Conservation (phyloP, 2,329 filamentous ascomycete genomes). For the Albophoma yamanashiensis region DNA sequence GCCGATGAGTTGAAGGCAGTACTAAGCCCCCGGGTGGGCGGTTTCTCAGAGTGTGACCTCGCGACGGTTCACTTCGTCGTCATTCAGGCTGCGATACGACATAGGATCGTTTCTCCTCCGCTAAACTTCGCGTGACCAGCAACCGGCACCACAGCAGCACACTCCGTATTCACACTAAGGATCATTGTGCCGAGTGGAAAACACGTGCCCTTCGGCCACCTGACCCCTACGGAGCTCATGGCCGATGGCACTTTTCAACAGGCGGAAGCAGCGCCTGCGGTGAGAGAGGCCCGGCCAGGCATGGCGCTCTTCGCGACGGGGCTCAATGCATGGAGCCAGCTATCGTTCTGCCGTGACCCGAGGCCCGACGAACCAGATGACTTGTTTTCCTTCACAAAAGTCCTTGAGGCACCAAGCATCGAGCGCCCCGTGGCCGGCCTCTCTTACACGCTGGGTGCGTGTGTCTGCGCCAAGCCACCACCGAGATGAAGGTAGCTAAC, state of each 20-base stretch:
- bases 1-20: background rate
- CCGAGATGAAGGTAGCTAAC: background rate
- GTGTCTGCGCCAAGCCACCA: too few species aligned
- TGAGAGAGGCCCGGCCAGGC: background rate
- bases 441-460: conserved; percentile 38
- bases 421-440: conserved; percentile 21
- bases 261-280: background rate
- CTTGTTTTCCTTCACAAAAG: conserved; percentile 28
- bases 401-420: conserved; percentile 27
- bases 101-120: too few species aligned
- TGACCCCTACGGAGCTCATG: background rate
- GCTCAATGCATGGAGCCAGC: conserved; percentile 49
- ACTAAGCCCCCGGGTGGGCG: too few species aligned
- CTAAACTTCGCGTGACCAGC: background rate
- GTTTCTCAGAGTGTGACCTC: background rate
- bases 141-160: background rate
- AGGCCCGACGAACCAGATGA: conserved; percentile 30
- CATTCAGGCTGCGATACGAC: too few species aligned
- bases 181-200: background rate
- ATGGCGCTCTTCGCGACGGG: conserved; percentile 45
- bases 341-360: conserved; percentile 23
- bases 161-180: background rate
- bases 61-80: background rate
- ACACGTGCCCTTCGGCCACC: background rate
- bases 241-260: background rate